phyloP scores from a whole-genome alignment of 345 rosid genomes.

The Arabidopsis arenosa region DNA sequence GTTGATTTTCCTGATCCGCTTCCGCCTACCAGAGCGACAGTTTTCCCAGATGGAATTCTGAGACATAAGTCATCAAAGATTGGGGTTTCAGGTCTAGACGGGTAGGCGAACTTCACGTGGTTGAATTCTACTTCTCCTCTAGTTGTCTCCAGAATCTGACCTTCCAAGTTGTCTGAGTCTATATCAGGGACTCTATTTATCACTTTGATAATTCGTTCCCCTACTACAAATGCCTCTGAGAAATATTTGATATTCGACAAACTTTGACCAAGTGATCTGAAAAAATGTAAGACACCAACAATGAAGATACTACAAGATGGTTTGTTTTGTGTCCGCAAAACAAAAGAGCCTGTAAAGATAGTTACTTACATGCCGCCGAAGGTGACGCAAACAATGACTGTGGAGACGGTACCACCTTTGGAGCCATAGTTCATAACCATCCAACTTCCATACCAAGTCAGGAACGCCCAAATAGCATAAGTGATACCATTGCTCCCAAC shows the following conservation, averaged over 20 bases:
- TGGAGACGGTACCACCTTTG: slow-evolving; percentile 85
- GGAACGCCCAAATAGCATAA: slow-evolving; percentile 89
- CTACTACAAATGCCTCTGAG: slow-evolving; percentile 67
- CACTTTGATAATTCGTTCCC: slow-evolving; percentile 72
- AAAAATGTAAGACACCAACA: slow-evolving; percentile 49
- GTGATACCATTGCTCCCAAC: slow-evolving; percentile 85
- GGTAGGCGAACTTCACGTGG: slow-evolving; percentile 81
- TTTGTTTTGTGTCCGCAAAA: no score
- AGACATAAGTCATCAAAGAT: slow-evolving; percentile 73
- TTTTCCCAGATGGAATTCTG: slow-evolving; percentile 79
- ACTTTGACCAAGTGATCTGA: slow-evolving; percentile 68
- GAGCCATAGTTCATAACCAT: slow-evolving; percentile 79
- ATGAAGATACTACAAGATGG: no score
- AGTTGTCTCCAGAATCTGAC: slow-evolving; percentile 64
- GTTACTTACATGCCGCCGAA: slow-evolving; percentile 77
- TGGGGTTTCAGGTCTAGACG: slow-evolving; percentile 73
- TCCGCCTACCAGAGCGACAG: slow-evolving; percentile 89
- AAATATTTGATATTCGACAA: slow-evolving; percentile 69
- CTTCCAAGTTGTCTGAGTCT: slow-evolving; percentile 72
- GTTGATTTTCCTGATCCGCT: slow-evolving; percentile 94
- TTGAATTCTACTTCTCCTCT: slow-evolving; percentile 82
- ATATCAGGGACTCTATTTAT: slow-evolving; percentile 71
- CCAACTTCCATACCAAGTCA: slow-evolving; percentile 94
- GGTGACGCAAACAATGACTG: slow-evolving; percentile 71
- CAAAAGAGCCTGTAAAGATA: no score